Base-by-base conservation (phyloP, 2,329 filamentous ascomycete genomes). In the Paradendryphiella salina region DNA sequence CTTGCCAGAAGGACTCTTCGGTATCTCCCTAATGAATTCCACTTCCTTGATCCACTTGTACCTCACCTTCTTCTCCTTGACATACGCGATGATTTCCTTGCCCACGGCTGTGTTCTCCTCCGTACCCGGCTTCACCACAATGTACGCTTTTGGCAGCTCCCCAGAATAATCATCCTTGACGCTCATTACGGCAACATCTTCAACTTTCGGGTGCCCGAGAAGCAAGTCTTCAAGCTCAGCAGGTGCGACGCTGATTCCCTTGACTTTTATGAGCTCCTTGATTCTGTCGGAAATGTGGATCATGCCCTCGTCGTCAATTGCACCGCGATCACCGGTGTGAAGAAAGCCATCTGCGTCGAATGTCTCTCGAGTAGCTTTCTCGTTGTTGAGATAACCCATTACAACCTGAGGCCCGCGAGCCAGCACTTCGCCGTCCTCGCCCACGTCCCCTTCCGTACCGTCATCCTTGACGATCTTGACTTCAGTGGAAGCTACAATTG, bases 221-320 rank as follows among this genome's bases (percentile, higher is more conserved):
- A 87, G 68, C 2, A 82, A 62, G 56, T 85, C 82, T 61, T 87
- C 84, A 0, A 87, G 74, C 63, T 87, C 85, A 0, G 84, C 84
- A 0, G 85, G 84, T 5, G 84, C 81, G 6, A 85, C 81, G 4
- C 78, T 80, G 29, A 85, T 80, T 0, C 84, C 84, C 55, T 86
- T 85, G 8, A 86, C 83, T 64, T 87, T 87, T 69, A 86, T 84
- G 76, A 86, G 81, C 67, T 87, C 84, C 72, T 87, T 88, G 65
- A 87, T 82, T 0, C 84, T 77, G 60, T 87, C 84, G 1, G 77
- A 76, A 47, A 85, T 83, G 21, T 79, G 77, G 8, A 87, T 73
- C 56, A 84, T 75, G 0, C 81, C 83, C 50, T 84, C 77, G 0
- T 69, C 63, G 44, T 84, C 80, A 11, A 86, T 78, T 5, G 72